These are phyloP conservation scores for Zalaria sp. DNA, from an alignment of 2,329 filamentous ascomycete genomes.

Conservation along the genomic window DNA sequence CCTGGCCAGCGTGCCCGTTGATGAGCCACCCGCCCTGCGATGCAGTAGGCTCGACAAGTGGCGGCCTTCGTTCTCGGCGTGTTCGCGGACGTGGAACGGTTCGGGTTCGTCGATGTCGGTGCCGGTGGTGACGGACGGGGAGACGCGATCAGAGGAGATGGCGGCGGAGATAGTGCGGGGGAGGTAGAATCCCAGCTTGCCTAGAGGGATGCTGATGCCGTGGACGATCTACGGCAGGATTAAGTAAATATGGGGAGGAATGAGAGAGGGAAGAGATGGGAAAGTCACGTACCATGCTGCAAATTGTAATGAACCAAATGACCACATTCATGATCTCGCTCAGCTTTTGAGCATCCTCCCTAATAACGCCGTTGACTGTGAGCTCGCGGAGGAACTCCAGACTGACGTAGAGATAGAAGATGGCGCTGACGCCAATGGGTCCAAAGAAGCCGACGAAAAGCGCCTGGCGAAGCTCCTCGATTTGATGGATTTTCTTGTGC, in stretches of 20 bases:
- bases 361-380: constrained; percentile 43
- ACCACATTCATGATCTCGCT: constrained; percentile 55
- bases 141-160: constrained; percentile 26
- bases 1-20: neutral
- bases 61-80: constrained; percentile 3
- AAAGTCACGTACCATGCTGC: constrained; percentile 54
- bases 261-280: no score
- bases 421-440: constrained; percentile 76
- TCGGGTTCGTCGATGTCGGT: constrained; percentile 4
- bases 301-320: constrained; percentile 76
- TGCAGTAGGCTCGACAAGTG: neutral
- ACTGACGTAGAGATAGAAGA: constrained; percentile 79
- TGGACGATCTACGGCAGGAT: constrained; percentile 48
- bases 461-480: constrained; percentile 59
- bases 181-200: constrained; percentile 48
- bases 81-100: constrained; percentile 15
- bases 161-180: constrained; percentile 48
- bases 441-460: constrained; percentile 88
- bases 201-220: constrained; percentile 66
- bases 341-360: constrained; percentile 52
- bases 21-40: neutral
- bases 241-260: neutral
- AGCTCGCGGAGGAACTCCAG: constrained; percentile 55
- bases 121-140: constrained; percentile 14
- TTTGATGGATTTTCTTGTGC: constrained; percentile 65